Conservation (phyloP, 2,329 filamentous ascomycete species). For the Aspergillus bombycis region DNA sequence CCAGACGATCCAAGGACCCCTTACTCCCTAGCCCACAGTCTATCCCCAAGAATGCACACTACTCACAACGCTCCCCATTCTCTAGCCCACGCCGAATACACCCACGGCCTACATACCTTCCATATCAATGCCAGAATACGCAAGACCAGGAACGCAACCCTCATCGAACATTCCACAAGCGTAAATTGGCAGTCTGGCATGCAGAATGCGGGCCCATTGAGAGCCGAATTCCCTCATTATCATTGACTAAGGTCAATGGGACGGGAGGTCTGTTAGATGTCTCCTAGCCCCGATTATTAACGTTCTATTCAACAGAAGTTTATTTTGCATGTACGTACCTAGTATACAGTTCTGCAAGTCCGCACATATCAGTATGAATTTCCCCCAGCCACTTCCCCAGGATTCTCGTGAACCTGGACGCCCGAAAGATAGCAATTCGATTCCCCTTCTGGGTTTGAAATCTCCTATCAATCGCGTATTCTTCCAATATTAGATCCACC, state of each 20-base stretch:
- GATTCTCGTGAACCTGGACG: neutral
- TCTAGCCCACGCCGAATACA: neutral
- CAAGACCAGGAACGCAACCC: neutral
- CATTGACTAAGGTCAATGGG: neutral
- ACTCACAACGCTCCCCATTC: neutral
- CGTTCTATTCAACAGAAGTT: neutral
- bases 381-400: neutral
- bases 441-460: neutral
- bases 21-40: neutral
- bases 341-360: too few species aligned
- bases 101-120: neutral
- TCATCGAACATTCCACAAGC: neutral
- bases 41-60: neutral
- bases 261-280: neutral
- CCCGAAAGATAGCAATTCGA: neutral
- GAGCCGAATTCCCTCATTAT: too few species aligned
- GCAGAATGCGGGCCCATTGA: neutral
- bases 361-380: too few species aligned
- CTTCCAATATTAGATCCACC: neutral
- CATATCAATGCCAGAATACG: neutral
- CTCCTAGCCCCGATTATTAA: neutral
- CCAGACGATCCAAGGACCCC: neutral
- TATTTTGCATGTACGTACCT: neutral
- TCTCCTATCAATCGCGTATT: neutral
- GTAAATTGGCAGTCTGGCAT: neutral